Base-by-base conservation (phyloP, 192 early-diverging fungal genomes). In the Podila epicladia region DNA sequence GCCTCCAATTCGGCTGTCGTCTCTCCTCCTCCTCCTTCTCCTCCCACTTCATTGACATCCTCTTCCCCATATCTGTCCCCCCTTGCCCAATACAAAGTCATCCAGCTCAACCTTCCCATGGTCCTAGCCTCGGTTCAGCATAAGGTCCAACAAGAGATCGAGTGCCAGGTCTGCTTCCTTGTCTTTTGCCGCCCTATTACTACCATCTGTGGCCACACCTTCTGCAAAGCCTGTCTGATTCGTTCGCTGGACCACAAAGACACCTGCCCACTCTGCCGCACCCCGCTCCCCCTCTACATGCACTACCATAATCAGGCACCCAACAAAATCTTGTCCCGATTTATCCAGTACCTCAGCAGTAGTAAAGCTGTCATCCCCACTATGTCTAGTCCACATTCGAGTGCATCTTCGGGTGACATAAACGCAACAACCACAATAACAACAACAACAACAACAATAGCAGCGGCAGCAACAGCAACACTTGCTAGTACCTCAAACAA, bases 121-220 rank as follows among this genome's bases (percentile, higher is more conserved):
- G 60, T 80, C 49, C 49, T 80, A 2, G 71, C 72, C 55, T 51
- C 55, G n/a, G 55, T 80, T 32, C 77, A 66, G n/a, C 28, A 62
- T 38, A 80, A 65, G 59, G 68, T 80, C 60, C 77, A 73, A 20
- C 63, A 73, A n/a, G 89, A 91, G 62, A 77, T 88, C 17, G 92
- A 91, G 72, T 94, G 92, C 69, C 77, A 83, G 12, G 78, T 94
- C 22, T 94, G 92, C 70, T 85, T 71, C 45, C 63, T 69, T 13
- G 65, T 87, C 15, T 82, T 91, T 64, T 50, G 67, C 28, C 82
- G 89, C n/a, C 92, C 93, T 5, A 72, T 92, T 13, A 92, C 91
- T 0, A 85, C 87, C 19, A 84, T 83, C 4, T 94, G 93, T 58
- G 93, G 93, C 0, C 93, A 94, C 72, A 89, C 87, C n/a, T 86